phyloP scores from a whole-genome alignment of 257 asterid genomes.

The Solanum ahanhuiri region DNA sequence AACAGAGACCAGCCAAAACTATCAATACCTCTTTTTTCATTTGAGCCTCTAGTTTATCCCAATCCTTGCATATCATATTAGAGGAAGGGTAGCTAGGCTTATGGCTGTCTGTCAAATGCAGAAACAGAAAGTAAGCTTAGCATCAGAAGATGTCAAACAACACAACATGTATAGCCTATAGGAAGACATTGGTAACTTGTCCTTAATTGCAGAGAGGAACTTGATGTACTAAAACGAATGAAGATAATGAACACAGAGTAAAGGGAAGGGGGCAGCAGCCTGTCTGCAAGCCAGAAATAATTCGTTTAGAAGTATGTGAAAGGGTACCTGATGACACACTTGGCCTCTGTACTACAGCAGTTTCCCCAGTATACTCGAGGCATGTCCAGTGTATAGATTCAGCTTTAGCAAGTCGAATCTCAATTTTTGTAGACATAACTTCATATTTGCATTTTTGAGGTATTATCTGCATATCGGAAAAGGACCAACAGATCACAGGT shows the following conservation, averaged over 20 bases:
- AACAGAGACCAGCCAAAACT: background rate
- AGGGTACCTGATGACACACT: background rate
- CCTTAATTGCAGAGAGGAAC: background rate
- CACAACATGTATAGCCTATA: background rate
- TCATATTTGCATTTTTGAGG: constrained; percentile 6
- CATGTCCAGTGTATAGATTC: constrained; percentile 63
- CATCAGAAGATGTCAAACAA: background rate
- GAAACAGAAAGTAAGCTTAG: background rate
- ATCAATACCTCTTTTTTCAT: constrained; percentile 67
- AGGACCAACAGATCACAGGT: background rate
- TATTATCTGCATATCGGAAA: background rate
- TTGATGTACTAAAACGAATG: background rate
- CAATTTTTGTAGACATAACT: constrained; percentile 79
- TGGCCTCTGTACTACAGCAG: constrained; percentile 13
- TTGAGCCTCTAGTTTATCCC: constrained; percentile 93
- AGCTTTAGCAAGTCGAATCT: constrained; percentile 86
- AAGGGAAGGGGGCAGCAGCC: background rate
- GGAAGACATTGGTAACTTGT: background rate
- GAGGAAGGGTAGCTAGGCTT: constrained; percentile 82
- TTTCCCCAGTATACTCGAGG: constrained; percentile 48
- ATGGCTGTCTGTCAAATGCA: constrained; percentile 30
- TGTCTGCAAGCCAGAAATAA: background rate
- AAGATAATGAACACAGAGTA: background rate
- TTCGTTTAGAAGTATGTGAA: background rate
- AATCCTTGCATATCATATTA: constrained; percentile 47